Evolutionary conservation across 2,329 filamentous ascomycete species (phyloP), one percentile per base, ranked within the genome.

Genomic region (Dothistroma pini): DNA sequence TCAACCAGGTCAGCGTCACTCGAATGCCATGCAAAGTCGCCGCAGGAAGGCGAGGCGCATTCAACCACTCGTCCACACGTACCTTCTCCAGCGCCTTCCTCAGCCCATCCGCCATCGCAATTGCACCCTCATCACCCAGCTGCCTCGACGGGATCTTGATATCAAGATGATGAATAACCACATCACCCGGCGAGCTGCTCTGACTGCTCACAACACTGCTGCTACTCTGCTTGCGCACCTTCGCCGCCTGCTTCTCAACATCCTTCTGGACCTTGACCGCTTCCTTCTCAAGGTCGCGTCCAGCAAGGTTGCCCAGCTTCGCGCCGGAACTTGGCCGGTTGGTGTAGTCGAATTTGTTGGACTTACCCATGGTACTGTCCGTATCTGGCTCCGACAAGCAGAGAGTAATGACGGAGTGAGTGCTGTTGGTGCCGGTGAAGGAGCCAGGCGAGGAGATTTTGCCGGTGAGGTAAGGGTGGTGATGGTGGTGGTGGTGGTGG

Each of bases 321-420:
- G 76, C 60, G 32, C 81, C 80, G 16, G 76, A 72, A 41, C 76
- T 79, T 51, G 76, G 76, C 47, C 80, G 76, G 77, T 82, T 72
- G 50, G 68, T 70, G 65, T 70, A 75, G 62, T 75, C 73, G 66
- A 75, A 75, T 55, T 72, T 73, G 66, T 75, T 75, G 38, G 68
- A 71, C 60, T 75, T 75, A 29, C 69, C 71, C 71, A 68, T 64
- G 19, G 31, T 66, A 54, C 22, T 41, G 7, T 52, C 19, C 29
- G 49, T 22, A 9, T 51, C 48, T 25, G 5, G 2, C n/a, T 8
- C 25, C 48, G 48, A 50, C n/a, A 29, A 48, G 21, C 8, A n/a
- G 12, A 41, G 21, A 51, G 25, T 47, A 32, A 11, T 22, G 29
- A 29, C 47, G 16, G 47, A 19, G 22, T 50, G 48, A 54, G 49